Evolutionary conservation across 2,329 filamentous ascomycete genomes (phyloP), one percentile per base, ranked within the genome.

Genomic region (Phaeoacremonium minimum): DNA sequence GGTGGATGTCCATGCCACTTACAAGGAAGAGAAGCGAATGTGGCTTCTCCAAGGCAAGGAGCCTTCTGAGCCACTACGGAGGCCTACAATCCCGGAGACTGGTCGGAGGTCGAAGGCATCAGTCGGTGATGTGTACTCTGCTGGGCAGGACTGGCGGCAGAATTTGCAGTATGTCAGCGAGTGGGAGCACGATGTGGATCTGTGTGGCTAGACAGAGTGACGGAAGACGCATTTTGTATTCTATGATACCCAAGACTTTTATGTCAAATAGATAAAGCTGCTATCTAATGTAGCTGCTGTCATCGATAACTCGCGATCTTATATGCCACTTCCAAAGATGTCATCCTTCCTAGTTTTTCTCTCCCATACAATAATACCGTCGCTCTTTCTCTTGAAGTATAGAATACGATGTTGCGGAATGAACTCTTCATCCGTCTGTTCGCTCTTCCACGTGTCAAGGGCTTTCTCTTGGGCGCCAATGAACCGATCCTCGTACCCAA

Each of bases 351-450:
- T 69, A 42, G 60, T 64, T 46, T 63, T 64, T 42, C 72, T 58
- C 47, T 82, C 75, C 77, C 78, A 82, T 4, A 80, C 61, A n/a
- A 72, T 53, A 5, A 50, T 52, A 0, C 64, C 64, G 41, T 76
- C 73, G 38, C 65, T 71, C 50, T 56, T 67, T 9, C 69, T 63
- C 53, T 69, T 76, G 49, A 83, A 82, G 52, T 78, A 81, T 38
- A 78, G 51, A 43, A 83, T 77, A 13, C 78, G 65, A 48, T 82
- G 77, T 55, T 81, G 75, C 6, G 79, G 79, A 37, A 83, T 81
- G 48, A 80, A 83, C 53, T 83, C 78, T 41, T 82, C 76, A 44
- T 82, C 72, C 19, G 77, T 80, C 55, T 75, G 71, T 48, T 81
- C 77, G 13, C 60, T 64, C 60, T 75, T 79, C 78, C 78, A 83